Conservation (phyloP, 2,329 filamentous ascomycete species). For the Aschersonia sp. region DNA sequence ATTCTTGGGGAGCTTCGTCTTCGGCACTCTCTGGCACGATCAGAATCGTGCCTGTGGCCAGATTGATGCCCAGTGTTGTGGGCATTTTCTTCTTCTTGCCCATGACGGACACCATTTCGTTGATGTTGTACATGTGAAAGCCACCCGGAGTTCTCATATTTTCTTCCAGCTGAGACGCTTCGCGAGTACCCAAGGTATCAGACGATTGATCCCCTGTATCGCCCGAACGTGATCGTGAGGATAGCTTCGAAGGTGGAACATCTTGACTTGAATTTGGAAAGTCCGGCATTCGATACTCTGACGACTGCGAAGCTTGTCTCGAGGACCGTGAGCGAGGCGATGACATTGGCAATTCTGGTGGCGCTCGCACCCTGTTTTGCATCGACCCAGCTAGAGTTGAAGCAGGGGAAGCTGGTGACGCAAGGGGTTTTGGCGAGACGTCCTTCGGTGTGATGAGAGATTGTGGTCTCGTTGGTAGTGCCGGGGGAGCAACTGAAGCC, state of each 20-base stretch:
- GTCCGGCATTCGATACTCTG: constrained; percentile 14
- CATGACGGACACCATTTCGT: constrained; percentile 93
- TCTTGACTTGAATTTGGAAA: constrained; percentile 17
- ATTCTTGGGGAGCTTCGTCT: constrained; percentile 79
- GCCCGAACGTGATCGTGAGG: constrained; percentile 16
- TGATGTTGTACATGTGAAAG: constrained; percentile 92
- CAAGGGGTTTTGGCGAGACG: constrained; percentile 9
- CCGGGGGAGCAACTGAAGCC: constrained; percentile 20
- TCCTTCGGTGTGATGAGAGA: constrained; percentile 18
- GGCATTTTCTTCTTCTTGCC: constrained; percentile 97
- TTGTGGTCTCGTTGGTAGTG: constrained; percentile 27
- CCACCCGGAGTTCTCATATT: constrained; percentile 53
- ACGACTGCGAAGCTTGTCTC: constrained; percentile 10
- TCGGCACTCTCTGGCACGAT: constrained; percentile 74
- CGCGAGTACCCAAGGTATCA: neutral
- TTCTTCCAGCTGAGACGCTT: constrained; percentile 13
- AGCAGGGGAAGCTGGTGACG: constrained; percentile 28
- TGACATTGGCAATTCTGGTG: constrained; percentile 10
- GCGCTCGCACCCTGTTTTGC: constrained; percentile 25
- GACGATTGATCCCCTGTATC: neutral
- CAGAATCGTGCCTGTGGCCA: constrained; percentile 75
- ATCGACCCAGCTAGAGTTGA: constrained; percentile 42
- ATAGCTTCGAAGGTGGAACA: constrained; percentile 22
- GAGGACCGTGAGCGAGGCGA: constrained; percentile 13
- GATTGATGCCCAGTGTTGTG: constrained; percentile 87